Base-by-base conservation (phyloP, 2,329 filamentous ascomycete genomes). In the Raffaelea arxii region DNA sequence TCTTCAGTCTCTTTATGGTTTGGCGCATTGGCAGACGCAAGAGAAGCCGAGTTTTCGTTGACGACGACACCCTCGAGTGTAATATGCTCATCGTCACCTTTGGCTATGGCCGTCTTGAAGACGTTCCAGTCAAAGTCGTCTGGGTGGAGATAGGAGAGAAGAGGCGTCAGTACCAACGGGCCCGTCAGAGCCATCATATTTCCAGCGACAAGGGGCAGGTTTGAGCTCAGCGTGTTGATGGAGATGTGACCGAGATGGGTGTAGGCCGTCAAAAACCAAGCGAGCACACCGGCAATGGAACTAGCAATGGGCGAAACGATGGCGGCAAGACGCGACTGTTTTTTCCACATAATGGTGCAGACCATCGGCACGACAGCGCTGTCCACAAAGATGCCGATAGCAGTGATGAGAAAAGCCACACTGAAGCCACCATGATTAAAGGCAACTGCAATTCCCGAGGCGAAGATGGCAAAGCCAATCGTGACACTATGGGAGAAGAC, bases 321-420 rank as follows among this genome's bases (percentile, higher is more conserved):
- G 0, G 84, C 53, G 12, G 86, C 84, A 59, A 77, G 77, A 69
- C 77, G 80, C 56, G 86, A 87, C 61, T 94, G 87, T 1, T 81
- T 78, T 46, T 75, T 77, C 86, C 88, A 95, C 51, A 89, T 71
- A 1, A 95, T 73, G 0, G 87, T 86, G 51, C 94, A 68, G 0
- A 86, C 82, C 0, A 87, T 86, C 0, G 89, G 89, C 12, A 95
- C 73, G 3, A 94, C 87, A 3, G 86, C 88, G 0, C 84, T 78
- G 0, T 82, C 88, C 59, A 94, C 92, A 57, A 94, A 86, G 42
- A 89, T 85, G 6, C 89, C 89, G 87, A 94, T 94, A 58, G 94
- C 77, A 2, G 94, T 69, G 39, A 49, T 49, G 9, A 51, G 71
- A 57, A 89, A 92, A 6, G 87, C 88, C 85, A 94, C 91, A 6